Conservation (phyloP, 108 stramenopile species). For the Pseudonitzschia multiseries region DNA sequence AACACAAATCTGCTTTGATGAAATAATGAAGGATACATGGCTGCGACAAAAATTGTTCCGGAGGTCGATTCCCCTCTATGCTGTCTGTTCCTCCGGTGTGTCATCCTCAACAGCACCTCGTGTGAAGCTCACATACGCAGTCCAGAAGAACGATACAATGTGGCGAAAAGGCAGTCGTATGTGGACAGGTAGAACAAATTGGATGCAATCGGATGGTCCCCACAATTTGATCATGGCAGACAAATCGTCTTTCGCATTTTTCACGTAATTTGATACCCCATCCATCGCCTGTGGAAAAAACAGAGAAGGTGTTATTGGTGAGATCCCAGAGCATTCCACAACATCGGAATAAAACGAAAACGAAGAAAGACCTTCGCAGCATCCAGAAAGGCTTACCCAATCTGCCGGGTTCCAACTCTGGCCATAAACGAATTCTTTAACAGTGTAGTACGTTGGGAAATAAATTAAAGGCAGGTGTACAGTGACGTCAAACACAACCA, state of each 20-base stretch:
- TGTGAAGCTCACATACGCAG: slow-evolving; percentile 88
- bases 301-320: not conserved
- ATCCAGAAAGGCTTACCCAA: slow-evolving; percentile 54
- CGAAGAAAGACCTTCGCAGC: not conserved
- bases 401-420: slow-evolving; percentile 79
- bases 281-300: slow-evolving; percentile 27
- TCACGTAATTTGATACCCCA: slow-evolving; percentile 72
- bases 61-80: not conserved
- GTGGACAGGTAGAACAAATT: slow-evolving; percentile 86
- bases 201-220: slow-evolving; percentile 89
- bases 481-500: slow-evolving; percentile 88
- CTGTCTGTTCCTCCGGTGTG: not conserved
- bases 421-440: slow-evolving; percentile 85
- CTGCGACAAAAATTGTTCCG: not conserved
- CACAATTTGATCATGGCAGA: slow-evolving; percentile 85
- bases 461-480: slow-evolving; percentile 89
- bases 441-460: slow-evolving; percentile 90
- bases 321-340: not conserved
- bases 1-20: too few relatives aligned
- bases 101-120: slow-evolving; percentile 61
- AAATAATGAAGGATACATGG: too few relatives aligned
- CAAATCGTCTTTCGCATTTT: slow-evolving; percentile 80
- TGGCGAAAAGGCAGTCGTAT: slow-evolving; percentile 90
- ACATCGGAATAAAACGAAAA: not conserved
- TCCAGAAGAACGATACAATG: slow-evolving; percentile 92